Percentiles rank a stretch among this genome's conserved stretches.
These are phyloP conservation scores for Pseudocercospora crystallina DNA, from an alignment of 2,329 filamentous ascomycete species.

Conservation along the genomic window DNA sequence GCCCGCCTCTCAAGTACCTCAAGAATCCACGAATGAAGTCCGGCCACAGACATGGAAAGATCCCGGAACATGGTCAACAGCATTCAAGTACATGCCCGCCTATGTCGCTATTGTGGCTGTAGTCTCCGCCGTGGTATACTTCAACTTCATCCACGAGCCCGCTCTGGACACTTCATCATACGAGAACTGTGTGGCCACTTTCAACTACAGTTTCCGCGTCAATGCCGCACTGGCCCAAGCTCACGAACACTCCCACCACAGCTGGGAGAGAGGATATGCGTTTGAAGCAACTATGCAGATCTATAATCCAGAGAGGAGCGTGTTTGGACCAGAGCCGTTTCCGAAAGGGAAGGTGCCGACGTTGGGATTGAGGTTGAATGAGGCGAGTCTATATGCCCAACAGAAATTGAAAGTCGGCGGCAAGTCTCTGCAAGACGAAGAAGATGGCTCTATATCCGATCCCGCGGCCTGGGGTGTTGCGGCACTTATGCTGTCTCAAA, in stretches of 20 bases:
- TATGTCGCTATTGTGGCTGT: conserved; percentile 17
- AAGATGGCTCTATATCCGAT: conserved; percentile 42
- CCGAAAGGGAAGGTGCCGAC: conserved; percentile 31
- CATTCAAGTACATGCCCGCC: conserved; percentile 20
- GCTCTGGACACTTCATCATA: conserved; percentile 19
- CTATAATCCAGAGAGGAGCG: conserved; percentile 36
- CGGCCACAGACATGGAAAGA: conserved; percentile 23
- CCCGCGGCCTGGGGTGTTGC: conserved; percentile 48
- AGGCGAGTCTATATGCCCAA: conserved; percentile 35
- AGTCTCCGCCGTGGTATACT: conserved; percentile 21
- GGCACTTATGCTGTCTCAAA: conserved; percentile 45
- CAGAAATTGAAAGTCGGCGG: conserved; percentile 33
- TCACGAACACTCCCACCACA: conserved; percentile 36
- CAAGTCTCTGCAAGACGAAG: conserved; percentile 36
- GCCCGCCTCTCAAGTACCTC: not conserved
- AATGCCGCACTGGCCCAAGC: conserved; percentile 32
- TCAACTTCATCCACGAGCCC: conserved; percentile 16
- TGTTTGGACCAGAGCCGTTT: conserved; percentile 41
- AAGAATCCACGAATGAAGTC: not conserved
- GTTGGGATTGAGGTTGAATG: conserved; percentile 27
- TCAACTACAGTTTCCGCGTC: conserved; percentile 30
- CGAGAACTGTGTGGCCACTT: conserved; percentile 26
- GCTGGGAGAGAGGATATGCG: conserved; percentile 45
- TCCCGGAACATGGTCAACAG: conserved; percentile 23
- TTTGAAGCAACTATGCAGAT: conserved; percentile 44